A percentile compares a stretch with the other conserved stretches of the same genome.
Evolutionary conservation across 1,284 basidiomycete genomes (phyloP).

Genomic region (Cryptococcus depauperatus): DNA sequence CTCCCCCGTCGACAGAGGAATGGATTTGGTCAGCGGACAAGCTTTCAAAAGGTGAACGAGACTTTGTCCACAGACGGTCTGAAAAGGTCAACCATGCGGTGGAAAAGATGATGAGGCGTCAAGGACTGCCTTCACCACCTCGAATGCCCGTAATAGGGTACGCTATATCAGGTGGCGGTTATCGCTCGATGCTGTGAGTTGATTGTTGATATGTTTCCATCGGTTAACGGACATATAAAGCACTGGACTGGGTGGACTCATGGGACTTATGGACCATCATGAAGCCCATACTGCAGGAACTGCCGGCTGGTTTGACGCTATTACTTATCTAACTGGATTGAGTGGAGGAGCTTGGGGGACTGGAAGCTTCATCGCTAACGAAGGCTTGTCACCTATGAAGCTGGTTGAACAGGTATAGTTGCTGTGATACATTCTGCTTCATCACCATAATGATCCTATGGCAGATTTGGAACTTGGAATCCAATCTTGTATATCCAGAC

Average conservation of each 20-base stretch:
- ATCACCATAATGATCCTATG: background rate
- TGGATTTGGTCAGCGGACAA: no score
- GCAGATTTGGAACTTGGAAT: constrained; percentile 44
- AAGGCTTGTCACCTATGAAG: constrained; percentile 30
- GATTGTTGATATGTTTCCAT: background rate
- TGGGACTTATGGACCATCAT: constrained; percentile 16
- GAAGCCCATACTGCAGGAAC: constrained; percentile 25
- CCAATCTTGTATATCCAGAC: no score
- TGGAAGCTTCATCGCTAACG: constrained; percentile 37
- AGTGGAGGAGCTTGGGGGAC: constrained; percentile 43
- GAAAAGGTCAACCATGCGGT: no score
- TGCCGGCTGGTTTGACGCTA: constrained; percentile 39
- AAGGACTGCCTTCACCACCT: no score
- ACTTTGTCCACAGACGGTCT: no score
- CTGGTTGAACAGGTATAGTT: constrained; percentile 31
- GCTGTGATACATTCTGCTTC: background rate
- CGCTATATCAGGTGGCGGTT: constrained; percentile 48
- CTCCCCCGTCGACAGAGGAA: no score
- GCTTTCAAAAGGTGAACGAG: no score
- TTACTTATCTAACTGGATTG: constrained; percentile 41
- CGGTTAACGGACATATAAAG: constrained; percentile 6
- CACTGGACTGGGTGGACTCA: constrained; percentile 17
- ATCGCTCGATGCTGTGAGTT: constrained; percentile 46
- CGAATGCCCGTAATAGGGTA: no score
- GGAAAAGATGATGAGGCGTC: no score